Evolutionary conservation across 768 basidiomycete species (phyloP), one percentile per base, ranked within the genome.

Genomic region (Pleurotus ostreatus): DNA sequence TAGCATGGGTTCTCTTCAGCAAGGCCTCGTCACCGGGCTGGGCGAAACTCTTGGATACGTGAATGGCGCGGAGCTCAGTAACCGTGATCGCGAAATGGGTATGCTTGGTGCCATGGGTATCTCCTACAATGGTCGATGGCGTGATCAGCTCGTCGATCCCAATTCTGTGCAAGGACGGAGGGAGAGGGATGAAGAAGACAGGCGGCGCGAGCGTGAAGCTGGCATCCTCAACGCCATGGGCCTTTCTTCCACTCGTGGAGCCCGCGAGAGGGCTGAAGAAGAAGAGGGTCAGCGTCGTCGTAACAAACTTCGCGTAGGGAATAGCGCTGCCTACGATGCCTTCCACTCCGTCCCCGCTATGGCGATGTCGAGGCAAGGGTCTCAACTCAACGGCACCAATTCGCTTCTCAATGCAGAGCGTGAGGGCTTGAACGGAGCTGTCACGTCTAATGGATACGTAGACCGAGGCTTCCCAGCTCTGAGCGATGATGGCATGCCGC

Each of bases 291-390:
- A 77, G 61, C 30, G 30, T 34, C 74, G 85, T 55, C 69, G 76
- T 47, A 68, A 75, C 62, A 81, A 80, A 63, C 70, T 72, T 26
- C 70, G 80, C 22, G 70, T 70, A 46, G 70, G 66, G 43, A 72
- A 74, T 60, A 65, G 79, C 2, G 73, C 75, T 20, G 80, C 87
- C 1, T 92, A 82, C 65, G 91, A 94, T 63, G 86, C 89, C 1
- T 94, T 92, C 74, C 86, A 92, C 66, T 82, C 85, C 1, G 79
- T 86, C 1, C 75, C 72, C 45, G 30, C 68, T 68, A 34, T 78
- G 60, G 23, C 23, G 5, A 73, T 78, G 60, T 74, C 77, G 15
- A 65, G 76, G 55, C 74, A 75, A 60, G 60, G 67, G 3, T 70
- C 76, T 2, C 66, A 61, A 22, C 48, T 68, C n/a, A 65, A 55